Evolutionary conservation across 129 eudicot species (phyloP).

Genomic region (Heracleum sosnowskyi): DNA sequence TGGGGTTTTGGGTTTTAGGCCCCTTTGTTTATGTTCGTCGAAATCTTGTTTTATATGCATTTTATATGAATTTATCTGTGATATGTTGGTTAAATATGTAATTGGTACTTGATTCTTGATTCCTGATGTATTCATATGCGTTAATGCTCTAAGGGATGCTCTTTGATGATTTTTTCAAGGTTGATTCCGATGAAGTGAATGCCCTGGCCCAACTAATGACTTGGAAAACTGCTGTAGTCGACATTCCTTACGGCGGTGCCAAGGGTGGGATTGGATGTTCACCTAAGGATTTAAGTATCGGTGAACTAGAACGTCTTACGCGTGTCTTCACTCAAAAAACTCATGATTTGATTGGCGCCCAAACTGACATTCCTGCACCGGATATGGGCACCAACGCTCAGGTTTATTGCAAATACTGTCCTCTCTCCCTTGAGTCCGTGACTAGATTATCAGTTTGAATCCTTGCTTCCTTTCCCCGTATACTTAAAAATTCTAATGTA

Average conservation of each 20-base stretch:
- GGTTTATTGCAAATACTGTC: conserved; percentile 17
- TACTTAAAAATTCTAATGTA: neutral
- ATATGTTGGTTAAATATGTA: neutral
- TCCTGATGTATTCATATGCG: neutral
- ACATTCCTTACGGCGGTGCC: conserved; percentile 78
- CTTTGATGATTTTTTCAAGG: conserved; percentile 30
- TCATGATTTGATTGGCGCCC: conserved; percentile 64
- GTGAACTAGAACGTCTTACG: conserved; percentile 71
- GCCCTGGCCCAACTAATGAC: conserved; percentile 82
- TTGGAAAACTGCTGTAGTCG: conserved; percentile 76
- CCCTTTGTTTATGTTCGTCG: neutral
- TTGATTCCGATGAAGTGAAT: conserved; percentile 70
- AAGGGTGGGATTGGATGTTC: conserved; percentile 74
- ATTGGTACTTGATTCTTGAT: neutral
- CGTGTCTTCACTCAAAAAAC: conserved; percentile 76
- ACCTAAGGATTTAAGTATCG: conserved; percentile 38
- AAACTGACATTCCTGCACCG: conserved; percentile 68
- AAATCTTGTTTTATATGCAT: neutral
- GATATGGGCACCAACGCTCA: conserved; percentile 80
- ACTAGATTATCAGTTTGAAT: neutral
- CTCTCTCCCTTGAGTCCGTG: neutral
- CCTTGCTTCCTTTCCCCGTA: neutral
- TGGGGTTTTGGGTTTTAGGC: neutral
- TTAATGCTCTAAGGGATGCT: neutral
- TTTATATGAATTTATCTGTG: neutral